Percentiles rank a stretch among this genome's conserved stretches.
Evolutionary conservation across 2,329 filamentous ascomycete species (phyloP).

Genomic region (Colletotrichum sp.): DNA sequence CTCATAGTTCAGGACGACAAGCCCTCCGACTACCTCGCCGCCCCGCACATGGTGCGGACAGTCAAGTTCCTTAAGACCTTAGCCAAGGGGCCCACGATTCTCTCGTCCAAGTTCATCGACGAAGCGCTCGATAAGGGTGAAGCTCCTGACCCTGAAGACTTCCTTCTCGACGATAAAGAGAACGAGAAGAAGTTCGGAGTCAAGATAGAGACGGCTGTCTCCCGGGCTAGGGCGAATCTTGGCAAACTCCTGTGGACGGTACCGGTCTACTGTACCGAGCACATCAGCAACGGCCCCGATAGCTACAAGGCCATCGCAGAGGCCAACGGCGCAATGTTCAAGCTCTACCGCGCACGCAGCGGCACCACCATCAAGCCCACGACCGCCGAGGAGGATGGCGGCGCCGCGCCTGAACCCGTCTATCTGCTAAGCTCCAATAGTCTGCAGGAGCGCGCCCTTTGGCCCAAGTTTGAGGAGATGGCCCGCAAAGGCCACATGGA

Average conservation of each 20-base stretch:
- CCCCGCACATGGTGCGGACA: constrained; percentile 85
- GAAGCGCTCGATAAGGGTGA: constrained; percentile 73
- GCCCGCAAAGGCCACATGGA: constrained; percentile 79
- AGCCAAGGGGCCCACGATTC: constrained; percentile 78
- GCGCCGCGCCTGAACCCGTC: constrained; percentile 70
- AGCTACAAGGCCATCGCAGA: constrained; percentile 87
- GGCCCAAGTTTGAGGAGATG: constrained; percentile 81
- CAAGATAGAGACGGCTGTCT: constrained; percentile 70
- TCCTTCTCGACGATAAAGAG: constrained; percentile 71
- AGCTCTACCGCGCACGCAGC: constrained; percentile 76
- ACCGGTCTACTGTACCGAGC: constrained; percentile 83
- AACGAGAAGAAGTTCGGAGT: constrained; percentile 77
- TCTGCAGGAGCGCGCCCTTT: constrained; percentile 73
- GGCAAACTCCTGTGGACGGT: constrained; percentile 77
- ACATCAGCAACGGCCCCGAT: constrained; percentile 80
- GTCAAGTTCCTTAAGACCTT: constrained; percentile 92
- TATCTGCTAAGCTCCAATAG: constrained; percentile 80
- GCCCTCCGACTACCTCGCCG: constrained; percentile 84
- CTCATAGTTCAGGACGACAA: constrained; percentile 77
- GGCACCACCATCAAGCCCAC: constrained; percentile 71
- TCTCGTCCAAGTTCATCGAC: constrained; percentile 81
- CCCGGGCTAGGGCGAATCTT: constrained; percentile 76
- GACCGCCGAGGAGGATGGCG: constrained; percentile 65
- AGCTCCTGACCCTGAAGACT: constrained; percentile 68
- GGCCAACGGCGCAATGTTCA: constrained; percentile 86